Percentiles rank a stretch among this genome's conserved stretches.
phyloP scores from a whole-genome alignment of 2,329 filamentous ascomycete species.

The Cladosporium sp. region DNA sequence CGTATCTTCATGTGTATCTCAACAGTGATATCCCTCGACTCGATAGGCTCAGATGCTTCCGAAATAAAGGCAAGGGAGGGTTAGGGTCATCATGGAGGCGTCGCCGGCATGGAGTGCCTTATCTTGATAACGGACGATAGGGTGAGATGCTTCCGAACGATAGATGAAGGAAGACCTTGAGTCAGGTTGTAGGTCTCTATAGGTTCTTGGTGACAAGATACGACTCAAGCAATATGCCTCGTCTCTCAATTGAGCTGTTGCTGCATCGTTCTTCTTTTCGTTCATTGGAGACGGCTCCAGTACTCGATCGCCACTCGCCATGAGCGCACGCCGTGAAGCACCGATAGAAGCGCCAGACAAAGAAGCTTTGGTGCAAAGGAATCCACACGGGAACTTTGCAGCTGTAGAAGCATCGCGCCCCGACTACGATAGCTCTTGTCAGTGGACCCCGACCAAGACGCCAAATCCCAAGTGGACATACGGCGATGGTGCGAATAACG shows the following conservation, averaged over 20 bases:
- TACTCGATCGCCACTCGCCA: background rate
- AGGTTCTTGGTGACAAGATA: background rate
- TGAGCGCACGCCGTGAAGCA: background rate
- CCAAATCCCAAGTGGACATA: background rate
- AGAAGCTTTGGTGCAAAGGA: background rate
- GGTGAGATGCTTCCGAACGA: background rate
- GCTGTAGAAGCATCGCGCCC: background rate
- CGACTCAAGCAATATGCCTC: background rate
- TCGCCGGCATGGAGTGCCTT: background rate
- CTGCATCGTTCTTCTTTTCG: background rate
- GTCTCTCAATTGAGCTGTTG: background rate
- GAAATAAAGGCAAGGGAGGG: background rate
- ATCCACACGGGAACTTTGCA: background rate
- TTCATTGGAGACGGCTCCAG: background rate
- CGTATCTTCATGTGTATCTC: background rate
- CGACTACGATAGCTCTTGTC: background rate
- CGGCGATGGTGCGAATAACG: background rate
- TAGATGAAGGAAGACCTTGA: background rate
- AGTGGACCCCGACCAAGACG: background rate
- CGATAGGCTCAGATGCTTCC: background rate
- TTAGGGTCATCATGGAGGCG: background rate
- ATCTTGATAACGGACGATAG: background rate
- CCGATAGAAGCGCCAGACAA: background rate
- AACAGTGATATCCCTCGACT: background rate
- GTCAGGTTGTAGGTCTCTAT: background rate